Evolutionary conservation across 805 yeast genomes (phyloP).

Genomic region (Wickerhamomyces tratensis): DNA sequence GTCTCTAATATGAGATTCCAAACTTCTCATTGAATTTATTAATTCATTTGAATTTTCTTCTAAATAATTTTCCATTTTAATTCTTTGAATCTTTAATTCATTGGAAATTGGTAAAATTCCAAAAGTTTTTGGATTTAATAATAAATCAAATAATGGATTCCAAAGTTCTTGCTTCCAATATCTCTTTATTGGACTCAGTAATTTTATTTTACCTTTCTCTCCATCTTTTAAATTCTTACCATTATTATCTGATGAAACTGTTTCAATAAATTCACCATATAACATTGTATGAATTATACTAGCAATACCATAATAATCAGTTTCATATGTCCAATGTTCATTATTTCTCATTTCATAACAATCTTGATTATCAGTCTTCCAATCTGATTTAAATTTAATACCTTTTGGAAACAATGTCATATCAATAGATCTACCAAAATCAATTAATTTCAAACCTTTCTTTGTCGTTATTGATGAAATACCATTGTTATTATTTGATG

Average conservation of each 20-base stretch:
- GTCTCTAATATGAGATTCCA: background rate
- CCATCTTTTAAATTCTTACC: conserved; percentile 5
- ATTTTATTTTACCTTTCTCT: conserved; percentile 3
- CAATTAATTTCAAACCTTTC: conserved; percentile 57
- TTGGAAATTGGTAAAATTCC: conserved; percentile 32
- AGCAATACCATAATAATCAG: conserved; percentile 80
- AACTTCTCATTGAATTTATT: background rate
- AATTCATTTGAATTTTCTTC: background rate
- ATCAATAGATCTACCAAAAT: conserved; percentile 78
- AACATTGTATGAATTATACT: conserved; percentile 62
- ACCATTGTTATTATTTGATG: conserved; percentile 26
- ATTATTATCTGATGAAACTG: conserved; percentile 21
- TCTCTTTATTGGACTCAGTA: conserved; percentile 45
- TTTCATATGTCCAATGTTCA: conserved; percentile 65
- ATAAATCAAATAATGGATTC: conserved; percentile 50
- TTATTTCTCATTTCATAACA: conserved; percentile 59
- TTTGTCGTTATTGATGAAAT: conserved; percentile 26
- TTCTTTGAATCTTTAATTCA: conserved; percentile 24
- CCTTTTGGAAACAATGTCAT: conserved; percentile 40
- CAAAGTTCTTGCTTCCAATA: conserved; percentile 73
- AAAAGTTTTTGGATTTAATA: conserved; percentile 46
- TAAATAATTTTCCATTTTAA: conserved; percentile 26
- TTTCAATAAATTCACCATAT: conserved; percentile 56
- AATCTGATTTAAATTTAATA: conserved; percentile 46
- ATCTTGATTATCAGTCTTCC: conserved; percentile 58